phyloP scores from a whole-genome alignment of 441 rosid species.

The Metrosideros polymorpha region DNA sequence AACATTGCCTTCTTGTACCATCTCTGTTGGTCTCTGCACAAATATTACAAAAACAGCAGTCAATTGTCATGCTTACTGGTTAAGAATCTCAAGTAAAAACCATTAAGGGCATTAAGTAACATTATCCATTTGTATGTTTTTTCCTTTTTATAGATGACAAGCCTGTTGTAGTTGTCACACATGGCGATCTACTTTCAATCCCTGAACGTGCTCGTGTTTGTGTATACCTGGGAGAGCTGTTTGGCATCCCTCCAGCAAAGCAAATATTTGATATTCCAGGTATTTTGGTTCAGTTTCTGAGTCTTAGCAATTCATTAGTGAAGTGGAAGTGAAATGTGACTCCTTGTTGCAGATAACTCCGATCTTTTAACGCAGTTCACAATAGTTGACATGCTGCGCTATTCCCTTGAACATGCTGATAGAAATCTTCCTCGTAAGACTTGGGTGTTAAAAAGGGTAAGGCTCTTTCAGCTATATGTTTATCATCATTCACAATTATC shows the following conservation, averaged over 20 bases:
- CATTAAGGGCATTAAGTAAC: not conserved
- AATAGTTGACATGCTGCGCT: constrained; percentile 50
- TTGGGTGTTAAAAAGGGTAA: constrained; percentile 29
- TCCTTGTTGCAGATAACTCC: constrained; percentile 31
- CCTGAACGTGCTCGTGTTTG: constrained; percentile 46
- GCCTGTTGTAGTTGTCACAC: constrained; percentile 75
- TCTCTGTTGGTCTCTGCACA: not conserved
- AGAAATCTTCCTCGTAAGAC: constrained; percentile 42
- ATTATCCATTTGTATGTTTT: not conserved
- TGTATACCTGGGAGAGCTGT: constrained; percentile 54
- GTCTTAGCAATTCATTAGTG: not conserved
- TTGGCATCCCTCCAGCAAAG: constrained; percentile 57
- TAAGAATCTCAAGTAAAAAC: not conserved
- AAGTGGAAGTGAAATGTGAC: not conserved
- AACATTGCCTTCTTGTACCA: not conserved
- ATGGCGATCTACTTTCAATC: constrained; percentile 66
- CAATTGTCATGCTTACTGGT: not conserved
- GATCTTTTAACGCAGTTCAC: constrained; percentile 43
- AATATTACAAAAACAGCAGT: not conserved
- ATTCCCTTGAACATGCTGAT: constrained; percentile 77
- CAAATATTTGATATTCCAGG: constrained; percentile 87
- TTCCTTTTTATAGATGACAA: constrained; percentile 50
- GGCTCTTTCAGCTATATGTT: not conserved
- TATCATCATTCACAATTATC: not conserved
- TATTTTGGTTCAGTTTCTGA: constrained; percentile 8